Conservation (phyloP, 441 rosid species). For the Eutrema salsugineum region DNA sequence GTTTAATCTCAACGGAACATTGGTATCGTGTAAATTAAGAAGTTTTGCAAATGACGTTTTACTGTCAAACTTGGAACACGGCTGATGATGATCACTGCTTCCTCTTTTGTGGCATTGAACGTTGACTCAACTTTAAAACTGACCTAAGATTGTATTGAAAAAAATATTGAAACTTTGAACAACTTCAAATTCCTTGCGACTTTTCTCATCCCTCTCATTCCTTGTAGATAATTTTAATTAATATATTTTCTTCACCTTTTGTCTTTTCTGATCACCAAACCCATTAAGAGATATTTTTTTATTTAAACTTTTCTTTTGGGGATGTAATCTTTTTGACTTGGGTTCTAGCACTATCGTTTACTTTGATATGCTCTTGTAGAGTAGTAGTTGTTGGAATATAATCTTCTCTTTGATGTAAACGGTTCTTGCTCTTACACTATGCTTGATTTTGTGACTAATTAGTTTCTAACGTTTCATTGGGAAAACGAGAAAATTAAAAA, state of each 20-base stretch:
- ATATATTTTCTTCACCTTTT: neutral
- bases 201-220: conserved; percentile 6
- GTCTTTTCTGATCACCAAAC: conserved; percentile 32
- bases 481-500: neutral
- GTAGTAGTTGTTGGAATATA: conserved; percentile 21
- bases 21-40: conserved; percentile 10
- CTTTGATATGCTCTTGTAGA: conserved; percentile 28
- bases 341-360: conserved; percentile 20
- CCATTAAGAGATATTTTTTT: neutral
- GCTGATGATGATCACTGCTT: conserved; percentile 21
- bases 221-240: neutral
- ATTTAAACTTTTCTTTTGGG: neutral
- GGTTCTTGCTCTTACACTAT: neutral
- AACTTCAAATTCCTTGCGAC: conserved; percentile 25
- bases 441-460: neutral
- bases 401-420: conserved; percentile 1
- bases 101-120: conserved; percentile 36
- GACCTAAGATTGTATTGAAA: neutral
- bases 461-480: neutral
- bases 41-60: conserved; percentile 21
- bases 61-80: conserved; percentile 13
- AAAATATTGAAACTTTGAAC: neutral
- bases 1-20: conserved; percentile 6
- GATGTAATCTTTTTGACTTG: conserved; percentile 29
- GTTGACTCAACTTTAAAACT: conserved; percentile 29